Evolutionary conservation across 768 basidiomycete genomes (phyloP).

Genomic region (Rhizopogon roseolus): DNA sequence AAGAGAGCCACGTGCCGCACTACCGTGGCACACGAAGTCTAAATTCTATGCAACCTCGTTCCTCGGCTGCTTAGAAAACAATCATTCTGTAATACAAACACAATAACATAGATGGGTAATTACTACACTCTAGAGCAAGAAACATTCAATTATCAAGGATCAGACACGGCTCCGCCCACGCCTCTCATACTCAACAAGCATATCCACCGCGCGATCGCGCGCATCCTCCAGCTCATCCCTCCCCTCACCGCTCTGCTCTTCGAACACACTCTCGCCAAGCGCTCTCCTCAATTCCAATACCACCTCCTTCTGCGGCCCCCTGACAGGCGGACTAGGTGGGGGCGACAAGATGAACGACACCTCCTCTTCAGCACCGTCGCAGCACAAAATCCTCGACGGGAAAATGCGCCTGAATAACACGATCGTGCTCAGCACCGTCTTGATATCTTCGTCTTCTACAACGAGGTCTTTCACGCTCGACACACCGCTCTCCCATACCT

Average conservation of each 20-base stretch:
- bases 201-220: constrained; percentile 70
- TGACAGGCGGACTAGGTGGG: constrained; percentile 50
- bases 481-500: constrained; percentile 43
- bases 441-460: constrained; percentile 40
- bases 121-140: too few species aligned
- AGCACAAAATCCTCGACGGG: constrained; percentile 23
- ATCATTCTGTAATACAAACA: too few species aligned
- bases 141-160: not conserved
- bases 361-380: constrained; percentile 16
- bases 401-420: constrained; percentile 62
- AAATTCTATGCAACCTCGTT: too few species aligned
- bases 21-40: too few species aligned
- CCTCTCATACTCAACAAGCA: constrained; percentile 42
- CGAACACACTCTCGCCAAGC: constrained; percentile 51
- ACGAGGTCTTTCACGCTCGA: constrained; percentile 27
- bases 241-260: constrained; percentile 24
- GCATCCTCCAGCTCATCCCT: constrained; percentile 62
- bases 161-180: constrained; percentile 31
- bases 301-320: constrained; percentile 25
- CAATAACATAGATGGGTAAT: too few species aligned
- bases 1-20: too few species aligned
- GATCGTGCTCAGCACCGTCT: constrained; percentile 52
- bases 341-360: constrained; percentile 46
- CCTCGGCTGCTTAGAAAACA: too few species aligned
- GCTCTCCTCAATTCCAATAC: constrained; percentile 46